Evolutionary conservation across 106 monocot species (phyloP).

Genomic region (Allium cepa): DNA sequence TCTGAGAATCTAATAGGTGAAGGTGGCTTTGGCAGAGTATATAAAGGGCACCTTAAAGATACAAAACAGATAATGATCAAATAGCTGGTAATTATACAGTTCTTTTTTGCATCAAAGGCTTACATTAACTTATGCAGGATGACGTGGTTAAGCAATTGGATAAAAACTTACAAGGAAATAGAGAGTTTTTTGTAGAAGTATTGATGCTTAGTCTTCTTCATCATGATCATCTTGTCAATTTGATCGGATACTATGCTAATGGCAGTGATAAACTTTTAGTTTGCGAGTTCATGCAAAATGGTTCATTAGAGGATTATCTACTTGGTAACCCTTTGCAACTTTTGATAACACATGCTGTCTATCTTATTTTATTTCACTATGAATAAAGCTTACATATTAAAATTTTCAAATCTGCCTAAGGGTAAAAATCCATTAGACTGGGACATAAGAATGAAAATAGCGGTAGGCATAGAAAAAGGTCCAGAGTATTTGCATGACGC

Average conservation of each 20-base stretch:
- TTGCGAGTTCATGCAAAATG: constrained; percentile 22
- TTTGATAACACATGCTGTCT: neutral
- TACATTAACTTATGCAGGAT: constrained; percentile 6
- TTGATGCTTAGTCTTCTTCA: constrained; percentile 22
- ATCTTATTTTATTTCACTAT: neutral
- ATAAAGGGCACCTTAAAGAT: constrained; percentile 19
- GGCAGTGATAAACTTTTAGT: constrained; percentile 14
- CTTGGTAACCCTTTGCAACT: constrained; percentile 8
- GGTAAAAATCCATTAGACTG: constrained; percentile 25
- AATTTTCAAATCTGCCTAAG: constrained; percentile 14
- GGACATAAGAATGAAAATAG: constrained; percentile 29
- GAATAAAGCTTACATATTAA: neutral
- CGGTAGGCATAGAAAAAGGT: constrained; percentile 18
- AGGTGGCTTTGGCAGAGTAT: constrained; percentile 30
- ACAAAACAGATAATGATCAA: constrained; percentile 14
- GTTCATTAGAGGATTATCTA: constrained; percentile 24
- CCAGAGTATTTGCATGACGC: constrained; percentile 27
- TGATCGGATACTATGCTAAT: constrained; percentile 21
- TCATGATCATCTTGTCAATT: constrained; percentile 21
- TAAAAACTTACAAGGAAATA: constrained; percentile 10
- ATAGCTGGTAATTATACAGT: neutral
- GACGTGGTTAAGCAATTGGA: constrained; percentile 23
- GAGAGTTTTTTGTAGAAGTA: constrained; percentile 20
- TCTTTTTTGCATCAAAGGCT: neutral
- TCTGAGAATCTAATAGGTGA: constrained; percentile 17